Evolutionary conservation across 2,329 filamentous ascomycete species (phyloP), one percentile per base, ranked within the genome.

Genomic region (Pyrenochaeta sp.): DNA sequence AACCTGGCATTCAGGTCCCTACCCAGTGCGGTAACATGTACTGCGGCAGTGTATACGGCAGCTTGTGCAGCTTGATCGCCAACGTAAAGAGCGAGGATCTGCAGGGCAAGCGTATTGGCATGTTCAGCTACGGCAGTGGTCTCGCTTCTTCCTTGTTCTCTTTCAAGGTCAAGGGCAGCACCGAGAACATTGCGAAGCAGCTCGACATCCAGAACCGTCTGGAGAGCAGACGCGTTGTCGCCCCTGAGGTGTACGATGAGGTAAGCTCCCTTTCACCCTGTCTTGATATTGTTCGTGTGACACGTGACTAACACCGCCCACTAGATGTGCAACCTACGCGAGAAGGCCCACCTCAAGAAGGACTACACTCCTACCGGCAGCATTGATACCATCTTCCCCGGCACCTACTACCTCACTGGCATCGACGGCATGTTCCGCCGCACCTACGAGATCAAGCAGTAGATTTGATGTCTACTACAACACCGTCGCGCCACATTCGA

Each of bases 21-120:
- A 84, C 82, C 64, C 79, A 80, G 77, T 84, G 82, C 76, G 82
- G 82, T 54, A 84, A 84, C 80, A 84, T 84, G 82, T 84, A 84
- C 80, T 82, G 79, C 62, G 82, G 80, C 30, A 82, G 80, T 58
- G 82, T 84, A 52, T 84, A 83, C 75, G 79, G 77, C 56, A 82
- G 81, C 63, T 77, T 84, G 57, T 77, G 78, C 68, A 82, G 81
- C 50, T 69, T 84, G 56, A 62, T 84, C 57, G 67, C 77, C 72
- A 83, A 83, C 67, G 69, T 83, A 42, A 71, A 74, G 66, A 79
- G 76, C 63, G 74, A 78, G 50, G 75, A 78, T 22, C 69, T 82
- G n/a, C 77, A 80, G 66, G 82, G 81, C 72, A 84, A 83, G 79
- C 79, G 81, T 54, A 73, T 84, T 58, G 81, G 77, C 51, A 77